Conservation (phyloP, 208 protist species). For the Porcisia deanei region DNA sequence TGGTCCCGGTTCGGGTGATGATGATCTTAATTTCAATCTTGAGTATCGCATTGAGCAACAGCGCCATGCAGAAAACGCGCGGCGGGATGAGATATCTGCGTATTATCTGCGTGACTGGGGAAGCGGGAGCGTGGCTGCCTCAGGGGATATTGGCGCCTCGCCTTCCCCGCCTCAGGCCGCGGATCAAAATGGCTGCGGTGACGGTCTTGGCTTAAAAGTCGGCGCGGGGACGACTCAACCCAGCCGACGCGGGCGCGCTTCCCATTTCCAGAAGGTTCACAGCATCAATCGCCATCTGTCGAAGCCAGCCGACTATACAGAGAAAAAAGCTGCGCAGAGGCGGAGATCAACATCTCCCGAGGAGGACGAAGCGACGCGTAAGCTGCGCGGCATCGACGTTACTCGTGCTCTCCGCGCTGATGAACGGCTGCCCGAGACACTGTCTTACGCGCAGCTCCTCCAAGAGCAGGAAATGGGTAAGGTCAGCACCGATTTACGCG, state of each 20-base stretch:
- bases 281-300: conserved; percentile 69
- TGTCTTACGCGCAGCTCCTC: conserved; percentile 58
- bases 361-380: conserved; percentile 78
- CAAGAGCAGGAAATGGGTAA: conserved; percentile 13
- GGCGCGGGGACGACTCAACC: conserved; percentile 1
- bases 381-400: conserved; percentile 80
- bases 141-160: conserved; percentile 4
- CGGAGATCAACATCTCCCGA: conserved; percentile 35
- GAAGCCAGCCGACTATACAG: conserved; percentile 51
- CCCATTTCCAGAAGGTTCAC: conserved; percentile 31
- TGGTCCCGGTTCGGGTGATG: conserved; percentile 7
- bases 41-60: conserved; percentile 60
- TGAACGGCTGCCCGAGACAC: conserved; percentile 63
- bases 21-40: conserved; percentile 36
- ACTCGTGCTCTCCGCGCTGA: conserved; percentile 57
- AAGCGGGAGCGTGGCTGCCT: background rate
- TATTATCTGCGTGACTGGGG: conserved; percentile 74
- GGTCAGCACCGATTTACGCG: background rate
- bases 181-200: conserved; percentile 15
- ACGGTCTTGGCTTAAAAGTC: background rate
- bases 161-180: conserved; percentile 3
- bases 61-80: conserved; percentile 38
- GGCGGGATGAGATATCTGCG: conserved; percentile 56
- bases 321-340: conserved; percentile 10
- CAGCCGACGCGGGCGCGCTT: background rate